Evolutionary conservation across 306 rosid species (phyloP).

Genomic region (Coriaria nepalensis): DNA sequence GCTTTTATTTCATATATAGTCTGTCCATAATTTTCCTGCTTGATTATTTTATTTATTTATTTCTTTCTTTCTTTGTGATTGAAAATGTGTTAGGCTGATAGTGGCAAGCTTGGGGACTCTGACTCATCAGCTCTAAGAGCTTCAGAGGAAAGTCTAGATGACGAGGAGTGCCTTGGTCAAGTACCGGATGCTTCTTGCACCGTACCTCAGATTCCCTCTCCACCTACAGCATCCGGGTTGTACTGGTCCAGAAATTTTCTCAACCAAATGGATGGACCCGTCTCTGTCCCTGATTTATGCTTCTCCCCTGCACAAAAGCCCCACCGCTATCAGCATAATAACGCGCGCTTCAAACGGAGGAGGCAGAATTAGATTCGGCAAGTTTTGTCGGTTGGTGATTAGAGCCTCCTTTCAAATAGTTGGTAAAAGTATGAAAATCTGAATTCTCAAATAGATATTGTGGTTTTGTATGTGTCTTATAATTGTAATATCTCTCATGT

Average conservation of each 20-base stretch:
- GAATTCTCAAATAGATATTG: too few relatives aligned
- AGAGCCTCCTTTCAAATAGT: too few relatives aligned
- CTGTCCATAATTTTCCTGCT: too few relatives aligned
- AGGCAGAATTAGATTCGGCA: conserved; percentile 27
- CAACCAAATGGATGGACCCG: conserved; percentile 21
- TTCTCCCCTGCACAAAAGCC: conserved; percentile 22
- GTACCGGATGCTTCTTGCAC: conserved; percentile 61
- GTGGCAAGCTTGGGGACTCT: conserved; percentile 59
- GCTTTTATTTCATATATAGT: background rate
- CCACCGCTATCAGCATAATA: conserved; percentile 15
- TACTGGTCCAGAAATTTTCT: conserved; percentile 56
- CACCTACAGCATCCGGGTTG: conserved; percentile 81
- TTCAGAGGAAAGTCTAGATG: conserved; percentile 35
- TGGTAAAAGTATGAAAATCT: too few relatives aligned
- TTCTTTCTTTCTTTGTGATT: too few relatives aligned
- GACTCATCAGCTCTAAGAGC: conserved; percentile 48
- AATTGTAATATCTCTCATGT: too few relatives aligned
- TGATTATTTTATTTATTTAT: too few relatives aligned
- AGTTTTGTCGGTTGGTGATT: too few relatives aligned
- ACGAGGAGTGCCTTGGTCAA: conserved; percentile 36
- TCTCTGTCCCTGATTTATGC: conserved; percentile 57
- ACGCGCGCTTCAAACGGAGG: conserved; percentile 19
- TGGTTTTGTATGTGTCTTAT: too few relatives aligned
- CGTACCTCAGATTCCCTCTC: conserved; percentile 81
- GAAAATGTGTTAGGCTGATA: conserved; percentile 48